These are phyloP conservation scores for Backusella liffmaniae DNA, from an alignment of 192 early-diverging fungal genomes.

Conservation along the genomic window DNA sequence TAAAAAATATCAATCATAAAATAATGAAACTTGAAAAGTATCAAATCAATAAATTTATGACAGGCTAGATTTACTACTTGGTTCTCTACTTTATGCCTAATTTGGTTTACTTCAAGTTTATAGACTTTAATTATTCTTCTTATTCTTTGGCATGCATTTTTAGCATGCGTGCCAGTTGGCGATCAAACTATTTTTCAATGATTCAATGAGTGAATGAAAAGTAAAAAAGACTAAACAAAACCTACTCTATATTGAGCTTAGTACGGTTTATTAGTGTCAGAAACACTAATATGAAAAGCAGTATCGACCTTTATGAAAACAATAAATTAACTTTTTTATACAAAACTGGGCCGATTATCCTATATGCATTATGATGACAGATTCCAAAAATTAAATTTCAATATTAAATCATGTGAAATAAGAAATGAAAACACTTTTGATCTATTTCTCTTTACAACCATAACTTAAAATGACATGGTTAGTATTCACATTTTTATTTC, in stretches of 20 bases:
- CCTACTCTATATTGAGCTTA: neutral
- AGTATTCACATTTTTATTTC: neutral
- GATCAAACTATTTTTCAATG: conserved; percentile 13
- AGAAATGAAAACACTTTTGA: neutral
- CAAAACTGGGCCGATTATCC: neutral
- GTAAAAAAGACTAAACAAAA: neutral
- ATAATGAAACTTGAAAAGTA: neutral
- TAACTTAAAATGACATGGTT: neutral
- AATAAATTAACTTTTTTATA: neutral
- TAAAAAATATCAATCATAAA: neutral
- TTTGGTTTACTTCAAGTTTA: neutral
- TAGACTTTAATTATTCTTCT: neutral
- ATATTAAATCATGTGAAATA: neutral
- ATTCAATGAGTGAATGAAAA: neutral
- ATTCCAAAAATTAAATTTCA: neutral
- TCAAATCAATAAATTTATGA: neutral
- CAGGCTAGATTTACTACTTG: neutral
- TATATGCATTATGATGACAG: neutral
- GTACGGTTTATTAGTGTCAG: neutral
- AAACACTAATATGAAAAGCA: neutral
- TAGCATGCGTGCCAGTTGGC: conserved; percentile 24
- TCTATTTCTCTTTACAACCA: neutral
- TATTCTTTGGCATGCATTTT: conserved; percentile 15
- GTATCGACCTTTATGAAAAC: neutral
- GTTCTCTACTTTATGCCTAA: neutral